Conservation (phyloP, 257 asterid genomes). For the Fraxinus anomala region DNA sequence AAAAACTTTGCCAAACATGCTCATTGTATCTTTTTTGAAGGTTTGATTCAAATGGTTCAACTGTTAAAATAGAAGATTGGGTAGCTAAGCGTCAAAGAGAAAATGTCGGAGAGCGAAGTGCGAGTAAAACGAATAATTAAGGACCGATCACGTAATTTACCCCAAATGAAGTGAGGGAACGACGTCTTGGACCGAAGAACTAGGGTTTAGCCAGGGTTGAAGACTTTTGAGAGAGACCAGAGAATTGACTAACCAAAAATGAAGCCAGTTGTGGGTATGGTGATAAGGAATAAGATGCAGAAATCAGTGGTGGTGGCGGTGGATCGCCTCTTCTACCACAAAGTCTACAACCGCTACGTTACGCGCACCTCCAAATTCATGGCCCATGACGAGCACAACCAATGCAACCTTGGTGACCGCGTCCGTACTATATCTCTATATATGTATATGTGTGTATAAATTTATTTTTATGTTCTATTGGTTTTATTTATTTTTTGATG, state of each 20-base stretch:
- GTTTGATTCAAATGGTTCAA: too few species aligned
- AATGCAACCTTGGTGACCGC: constrained; percentile 78
- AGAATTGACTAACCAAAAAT: constrained; percentile 32
- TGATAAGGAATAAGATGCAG: constrained; percentile 86
- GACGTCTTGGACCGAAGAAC: constrained; percentile 16
- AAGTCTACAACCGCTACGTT: constrained; percentile 75
- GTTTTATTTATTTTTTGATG: background rate
- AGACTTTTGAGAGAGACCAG: background rate
- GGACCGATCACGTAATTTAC: background rate
- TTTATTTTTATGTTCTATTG: background rate
- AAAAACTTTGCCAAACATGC: too few species aligned
- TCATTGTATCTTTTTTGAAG: too few species aligned
- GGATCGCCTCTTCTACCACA: constrained; percentile 78
- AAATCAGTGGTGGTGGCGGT: constrained; percentile 93
- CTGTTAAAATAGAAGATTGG: background rate
- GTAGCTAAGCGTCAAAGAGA: background rate
- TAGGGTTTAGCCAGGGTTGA: constrained; percentile 31
- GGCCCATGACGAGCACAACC: constrained; percentile 79
- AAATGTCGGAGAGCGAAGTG: background rate
- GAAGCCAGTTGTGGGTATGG: constrained; percentile 84
- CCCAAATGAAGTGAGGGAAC: background rate
- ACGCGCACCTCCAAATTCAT: constrained; percentile 90
- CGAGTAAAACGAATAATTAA: background rate
- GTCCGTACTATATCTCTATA: constrained; percentile 37
- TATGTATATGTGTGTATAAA: background rate